phyloP scores from a whole-genome alignment of 2,329 filamentous ascomycete genomes.

The Venturia effusa region DNA sequence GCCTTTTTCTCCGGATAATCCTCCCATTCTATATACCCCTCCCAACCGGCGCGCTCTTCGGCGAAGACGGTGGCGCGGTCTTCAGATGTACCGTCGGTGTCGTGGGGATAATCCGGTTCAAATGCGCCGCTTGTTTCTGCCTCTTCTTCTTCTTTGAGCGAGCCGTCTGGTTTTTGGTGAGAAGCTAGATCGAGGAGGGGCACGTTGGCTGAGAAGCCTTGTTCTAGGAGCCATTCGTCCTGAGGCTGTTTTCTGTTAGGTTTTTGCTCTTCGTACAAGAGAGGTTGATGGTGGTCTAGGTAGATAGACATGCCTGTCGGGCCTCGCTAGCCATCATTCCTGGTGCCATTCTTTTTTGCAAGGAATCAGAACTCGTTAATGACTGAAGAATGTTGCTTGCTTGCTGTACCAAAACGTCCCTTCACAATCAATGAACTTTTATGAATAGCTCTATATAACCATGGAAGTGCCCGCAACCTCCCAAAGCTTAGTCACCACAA shows the following conservation, averaged over 20 bases:
- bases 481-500: neutral
- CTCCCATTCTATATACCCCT: conserved; percentile 56
- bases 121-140: conserved; percentile 23
- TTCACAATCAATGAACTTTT: neutral
- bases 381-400: neutral
- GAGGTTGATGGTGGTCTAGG: neutral
- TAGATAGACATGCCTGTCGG: neutral
- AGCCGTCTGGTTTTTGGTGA: neutral
- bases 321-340: neutral
- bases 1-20: conserved; percentile 57
- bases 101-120: conserved; percentile 15
- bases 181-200: conserved; percentile 37
- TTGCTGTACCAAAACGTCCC: neutral
- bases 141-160: conserved; percentile 21
- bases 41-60: conserved; percentile 37
- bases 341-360: neutral
- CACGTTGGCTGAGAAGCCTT: conserved; percentile 36
- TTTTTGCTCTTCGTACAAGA: neutral
- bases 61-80: conserved; percentile 32
- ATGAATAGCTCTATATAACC: neutral
- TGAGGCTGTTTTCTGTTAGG: conserved; percentile 15
- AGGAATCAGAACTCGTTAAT: no score
- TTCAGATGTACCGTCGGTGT: conserved; percentile 32
- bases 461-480: no score
- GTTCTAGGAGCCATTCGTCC: conserved; percentile 45